Percentiles rank a stretch among this genome's conserved stretches.
Evolutionary conservation across 768 basidiomycete genomes (phyloP).

Genomic region (Podaxis rugospora): DNA sequence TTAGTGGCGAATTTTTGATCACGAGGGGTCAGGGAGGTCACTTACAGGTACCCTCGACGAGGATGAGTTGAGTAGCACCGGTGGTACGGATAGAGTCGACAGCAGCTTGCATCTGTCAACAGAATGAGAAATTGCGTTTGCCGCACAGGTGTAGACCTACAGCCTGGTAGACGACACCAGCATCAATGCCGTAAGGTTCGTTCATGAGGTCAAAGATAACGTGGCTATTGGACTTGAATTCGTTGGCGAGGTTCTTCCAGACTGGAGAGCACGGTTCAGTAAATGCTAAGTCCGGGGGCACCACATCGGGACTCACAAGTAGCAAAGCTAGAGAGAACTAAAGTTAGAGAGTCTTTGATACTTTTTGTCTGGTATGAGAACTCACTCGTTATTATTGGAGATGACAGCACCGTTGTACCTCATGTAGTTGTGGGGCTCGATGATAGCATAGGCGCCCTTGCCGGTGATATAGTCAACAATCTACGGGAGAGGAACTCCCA

Average conservation of each 20-base stretch:
- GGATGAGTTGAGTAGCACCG: slow-evolving; percentile 57
- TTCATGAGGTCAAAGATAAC: slow-evolving; percentile 68
- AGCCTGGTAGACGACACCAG: slow-evolving; percentile 43
- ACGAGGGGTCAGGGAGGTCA: background rate
- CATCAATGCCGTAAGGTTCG: slow-evolving; percentile 59
- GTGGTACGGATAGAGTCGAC: slow-evolving; percentile 59
- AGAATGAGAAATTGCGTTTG: background rate
- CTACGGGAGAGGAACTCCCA: slow-evolving; percentile 21
- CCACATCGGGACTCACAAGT: slow-evolving; percentile 31
- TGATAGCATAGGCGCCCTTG: slow-evolving; percentile 52
- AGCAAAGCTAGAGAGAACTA: slow-evolving; percentile 33
- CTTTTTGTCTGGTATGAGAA: background rate
- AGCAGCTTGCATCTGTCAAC: slow-evolving; percentile 52
- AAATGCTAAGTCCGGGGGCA: background rate
- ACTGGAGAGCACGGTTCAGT: slow-evolving; percentile 24
- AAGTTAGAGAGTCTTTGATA: background rate
- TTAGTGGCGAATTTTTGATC: background rate
- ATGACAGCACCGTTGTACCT: slow-evolving; percentile 51
- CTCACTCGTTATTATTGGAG: slow-evolving; percentile 43
- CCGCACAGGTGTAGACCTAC: slow-evolving; percentile 21
- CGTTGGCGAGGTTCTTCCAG: slow-evolving; percentile 52
- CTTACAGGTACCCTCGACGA: slow-evolving; percentile 33
- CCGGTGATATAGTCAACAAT: slow-evolving; percentile 57
- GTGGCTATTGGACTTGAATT: slow-evolving; percentile 47
- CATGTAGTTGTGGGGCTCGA: slow-evolving; percentile 65